A percentile compares a stretch with the other conserved stretches of the same genome.
Conservation (phyloP, 768 basidiomycete species). For the Agaricus sinodeliciosus region DNA sequence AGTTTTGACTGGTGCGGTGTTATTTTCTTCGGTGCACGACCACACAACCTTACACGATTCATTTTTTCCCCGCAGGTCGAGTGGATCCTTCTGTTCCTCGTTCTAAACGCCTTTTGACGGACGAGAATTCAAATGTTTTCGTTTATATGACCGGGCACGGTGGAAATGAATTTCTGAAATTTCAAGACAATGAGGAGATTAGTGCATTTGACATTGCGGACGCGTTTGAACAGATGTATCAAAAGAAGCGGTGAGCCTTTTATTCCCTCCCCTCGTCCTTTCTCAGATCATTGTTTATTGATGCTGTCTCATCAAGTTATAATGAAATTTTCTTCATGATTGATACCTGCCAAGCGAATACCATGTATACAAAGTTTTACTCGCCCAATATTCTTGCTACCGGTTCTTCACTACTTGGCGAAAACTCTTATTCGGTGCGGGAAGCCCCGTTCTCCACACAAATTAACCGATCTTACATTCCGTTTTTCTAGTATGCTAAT, state of each 20-base stretch:
- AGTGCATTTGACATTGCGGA: constrained; percentile 97
- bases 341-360: constrained; percentile 97
- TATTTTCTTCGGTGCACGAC: background rate
- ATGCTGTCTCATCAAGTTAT: constrained; percentile 45
- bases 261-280: background rate
- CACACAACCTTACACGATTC: background rate
- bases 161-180: constrained; percentile 97
- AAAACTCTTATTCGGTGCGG: constrained; percentile 93
- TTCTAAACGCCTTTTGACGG: constrained; percentile 87
- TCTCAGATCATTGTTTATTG: background rate
- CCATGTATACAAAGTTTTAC: constrained; percentile 90
- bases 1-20: constrained; percentile 73
- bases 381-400: constrained; percentile 92
- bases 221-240: constrained; percentile 98
- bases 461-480: background rate
- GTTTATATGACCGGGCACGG: constrained; percentile 99
- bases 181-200: constrained; percentile 98
- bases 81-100: constrained; percentile 80
- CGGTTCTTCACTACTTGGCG: constrained; percentile 74
- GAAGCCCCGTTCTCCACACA: constrained; percentile 5
- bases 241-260: constrained; percentile 73
- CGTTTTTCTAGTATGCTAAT: constrained; percentile 65
- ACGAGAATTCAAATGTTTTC: constrained; percentile 89
- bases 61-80: constrained; percentile 47
- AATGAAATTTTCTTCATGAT: constrained; percentile 98